Conservation (phyloP, 2,329 filamentous ascomycete genomes). For the Fusarium virguliforme region DNA sequence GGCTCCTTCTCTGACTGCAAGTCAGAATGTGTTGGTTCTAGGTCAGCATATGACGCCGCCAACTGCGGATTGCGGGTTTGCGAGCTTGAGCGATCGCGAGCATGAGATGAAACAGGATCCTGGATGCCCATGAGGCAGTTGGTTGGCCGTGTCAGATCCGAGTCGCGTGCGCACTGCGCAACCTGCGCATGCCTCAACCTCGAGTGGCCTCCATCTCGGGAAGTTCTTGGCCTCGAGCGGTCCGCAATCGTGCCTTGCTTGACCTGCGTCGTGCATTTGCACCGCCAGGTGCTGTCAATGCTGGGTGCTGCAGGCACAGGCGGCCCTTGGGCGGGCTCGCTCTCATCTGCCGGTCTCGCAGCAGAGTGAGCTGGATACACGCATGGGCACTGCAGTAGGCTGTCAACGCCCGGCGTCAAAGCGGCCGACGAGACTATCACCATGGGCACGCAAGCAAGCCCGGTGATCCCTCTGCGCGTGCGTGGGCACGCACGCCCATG, state of each 20-base stretch:
- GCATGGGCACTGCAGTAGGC: constrained; percentile 32
- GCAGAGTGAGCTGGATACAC: constrained; percentile 26
- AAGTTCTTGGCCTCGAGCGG: constrained; percentile 3
- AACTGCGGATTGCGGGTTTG: neutral
- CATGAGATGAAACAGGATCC: constrained; percentile 13
- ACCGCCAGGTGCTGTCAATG: constrained; percentile 43
- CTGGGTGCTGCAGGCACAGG: constrained; percentile 31
- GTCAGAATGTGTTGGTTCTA: neutral
- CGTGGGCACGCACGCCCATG: neutral
- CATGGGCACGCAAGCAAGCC: neutral
- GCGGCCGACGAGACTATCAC: constrained; percentile 1
- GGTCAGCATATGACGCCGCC: neutral
- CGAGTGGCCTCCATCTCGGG: constrained; percentile 4
- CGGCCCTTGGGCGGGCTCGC: constrained; percentile 22
- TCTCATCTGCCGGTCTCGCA: constrained; percentile 45
- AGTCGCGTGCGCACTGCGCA: constrained; percentile 29
- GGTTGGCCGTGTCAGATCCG: constrained; percentile 16
- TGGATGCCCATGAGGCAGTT: neutral
- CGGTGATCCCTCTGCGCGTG: constrained; percentile 5
- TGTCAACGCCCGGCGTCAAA: constrained; percentile 12
- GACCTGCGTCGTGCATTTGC: constrained; percentile 22
- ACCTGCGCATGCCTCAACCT: constrained; percentile 16
- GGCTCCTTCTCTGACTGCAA: constrained; percentile 1
- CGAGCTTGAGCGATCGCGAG: neutral
- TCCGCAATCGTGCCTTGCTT: constrained; percentile 17